phyloP scores from a whole-genome alignment of 2,329 filamentous ascomycete species.

The Albifimbria verrucaria region DNA sequence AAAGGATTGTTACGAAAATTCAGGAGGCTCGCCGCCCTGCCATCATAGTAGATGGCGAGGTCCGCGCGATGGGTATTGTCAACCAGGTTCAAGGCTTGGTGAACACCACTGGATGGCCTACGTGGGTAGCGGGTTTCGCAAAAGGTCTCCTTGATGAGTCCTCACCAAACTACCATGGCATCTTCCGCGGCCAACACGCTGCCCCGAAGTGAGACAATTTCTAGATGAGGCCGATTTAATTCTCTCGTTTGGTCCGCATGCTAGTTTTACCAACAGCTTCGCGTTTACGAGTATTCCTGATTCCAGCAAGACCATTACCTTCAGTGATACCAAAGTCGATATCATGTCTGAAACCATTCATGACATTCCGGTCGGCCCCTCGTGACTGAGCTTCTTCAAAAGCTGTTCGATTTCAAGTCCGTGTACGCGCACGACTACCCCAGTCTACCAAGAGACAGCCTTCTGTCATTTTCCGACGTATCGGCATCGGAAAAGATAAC shows the following conservation, averaged over 20 bases:
- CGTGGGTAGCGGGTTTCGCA: conserved; percentile 43
- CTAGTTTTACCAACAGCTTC: conserved; percentile 44
- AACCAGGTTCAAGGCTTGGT: conserved; percentile 40
- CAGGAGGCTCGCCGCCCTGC: conserved; percentile 42
- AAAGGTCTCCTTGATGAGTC: conserved; percentile 49
- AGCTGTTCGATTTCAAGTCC: conserved; percentile 17
- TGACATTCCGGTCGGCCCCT: conserved; percentile 20
- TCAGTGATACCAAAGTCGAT: conserved; percentile 27
- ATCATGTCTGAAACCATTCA: conserved; percentile 27
- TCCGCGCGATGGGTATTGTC: conserved; percentile 36
- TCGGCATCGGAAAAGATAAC: conserved; percentile 33
- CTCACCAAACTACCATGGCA: conserved; percentile 43
- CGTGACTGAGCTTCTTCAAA: conserved; percentile 15
- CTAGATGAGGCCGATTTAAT: conserved; percentile 40
- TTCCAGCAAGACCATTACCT: conserved; percentile 25
- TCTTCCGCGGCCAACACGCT: conserved; percentile 43
- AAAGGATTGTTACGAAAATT: conserved; percentile 36
- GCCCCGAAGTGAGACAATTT: conserved; percentile 30
- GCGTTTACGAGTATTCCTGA: conserved; percentile 33
- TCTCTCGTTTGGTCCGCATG: conserved; percentile 42
- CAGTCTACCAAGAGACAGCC: conserved; percentile 21
- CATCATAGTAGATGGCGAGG: conserved; percentile 51
- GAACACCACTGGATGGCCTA: conserved; percentile 41
- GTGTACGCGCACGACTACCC: conserved; percentile 21
- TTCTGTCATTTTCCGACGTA: conserved; percentile 12